A percentile compares a stretch with the other conserved stretches of the same genome.
Evolutionary conservation across 2,329 filamentous ascomycete species (phyloP).

Genomic region (Penicillium sp.): DNA sequence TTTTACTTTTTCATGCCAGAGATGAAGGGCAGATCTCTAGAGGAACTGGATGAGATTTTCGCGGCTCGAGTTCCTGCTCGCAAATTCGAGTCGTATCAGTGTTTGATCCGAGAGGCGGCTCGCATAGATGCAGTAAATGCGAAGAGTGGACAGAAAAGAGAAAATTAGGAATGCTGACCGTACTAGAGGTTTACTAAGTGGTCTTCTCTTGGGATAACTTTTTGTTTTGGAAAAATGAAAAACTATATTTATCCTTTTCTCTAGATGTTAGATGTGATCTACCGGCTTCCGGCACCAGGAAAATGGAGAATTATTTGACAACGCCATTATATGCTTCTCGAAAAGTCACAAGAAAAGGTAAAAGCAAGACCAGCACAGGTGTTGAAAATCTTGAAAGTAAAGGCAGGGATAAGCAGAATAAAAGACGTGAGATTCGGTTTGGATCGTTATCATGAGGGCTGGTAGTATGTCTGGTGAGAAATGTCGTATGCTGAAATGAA

Average conservation of each 20-base stretch:
- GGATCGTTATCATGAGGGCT: conserved; percentile 1
- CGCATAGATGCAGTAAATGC: conserved; percentile 12
- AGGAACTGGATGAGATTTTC: conserved; percentile 38
- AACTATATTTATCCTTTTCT: not conserved
- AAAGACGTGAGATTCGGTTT: not conserved
- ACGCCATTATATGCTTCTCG: not conserved
- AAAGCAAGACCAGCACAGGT: not conserved
- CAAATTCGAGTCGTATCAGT: conserved; percentile 24
- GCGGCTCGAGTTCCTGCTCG: conserved; percentile 20
- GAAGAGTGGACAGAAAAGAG: not conserved
- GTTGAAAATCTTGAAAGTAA: not conserved
- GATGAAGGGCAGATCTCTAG: conserved; percentile 36
- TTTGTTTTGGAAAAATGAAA: not conserved
- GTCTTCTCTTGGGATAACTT: too few species aligned
- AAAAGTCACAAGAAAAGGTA: too few species aligned
- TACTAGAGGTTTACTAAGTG: too few species aligned
- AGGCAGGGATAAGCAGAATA: not conserved
- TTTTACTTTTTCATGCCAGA: conserved; percentile 35
- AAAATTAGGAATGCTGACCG: not conserved
- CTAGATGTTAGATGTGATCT: not conserved
- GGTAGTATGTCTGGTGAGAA: not conserved
- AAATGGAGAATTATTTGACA: not conserved
- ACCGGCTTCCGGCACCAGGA: not conserved
- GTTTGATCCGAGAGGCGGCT: conserved; percentile 18
- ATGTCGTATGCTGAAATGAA: not conserved